Evolutionary conservation across 306 rosid genomes (phyloP), one percentile per base, ranked within the genome.

Genomic region (Mucuna pruriens): DNA sequence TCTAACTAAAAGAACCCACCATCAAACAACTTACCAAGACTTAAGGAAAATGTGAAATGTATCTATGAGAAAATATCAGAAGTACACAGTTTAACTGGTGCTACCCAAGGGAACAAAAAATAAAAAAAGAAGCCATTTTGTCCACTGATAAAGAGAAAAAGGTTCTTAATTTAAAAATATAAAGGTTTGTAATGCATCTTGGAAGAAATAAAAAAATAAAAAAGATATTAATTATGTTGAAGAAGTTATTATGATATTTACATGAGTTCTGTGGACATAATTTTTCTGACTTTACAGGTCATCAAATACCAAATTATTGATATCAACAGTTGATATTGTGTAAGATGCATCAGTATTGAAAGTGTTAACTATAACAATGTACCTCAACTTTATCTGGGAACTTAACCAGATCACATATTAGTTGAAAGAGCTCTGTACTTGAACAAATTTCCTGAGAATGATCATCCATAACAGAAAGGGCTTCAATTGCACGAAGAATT

Each of bases 341-440:
- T 38, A 78, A 48, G 61, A 60, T 31, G 34, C 57, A 74, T 74
- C 62, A 40, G 13, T 40, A 63, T 44, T 40, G 61, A 79, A 71
- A 40, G 72, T 20, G 48, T 22, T 57, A 72, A 26, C 80, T 58
- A 70, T 34, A 77, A 46, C 48, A 81, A 74, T 68, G 80, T 88
- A 95, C 98, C 99, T 95, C 99, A 71, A 82, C 90, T 93, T 92
- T 94, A 83, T 95, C 95, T 42, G 90, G 93, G 61, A 95, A 79
- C 85, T 88, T 95, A 65, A 91, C 82, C 73, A 95, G 82, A 46
- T 83, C 83, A 80, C 88, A 86, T 65, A 81, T 85, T 74, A 89
- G 83, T 52, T 60, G 86, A 60, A 95, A 90, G 77, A 93, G 91
- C 73, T 91, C 83, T 86, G 88, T 79, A 83, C 89, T 90, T 78